These are phyloP conservation scores for Syncephalastrum monosporum DNA, from an alignment of 371 early-diverging fungal species.

Conservation along the genomic window DNA sequence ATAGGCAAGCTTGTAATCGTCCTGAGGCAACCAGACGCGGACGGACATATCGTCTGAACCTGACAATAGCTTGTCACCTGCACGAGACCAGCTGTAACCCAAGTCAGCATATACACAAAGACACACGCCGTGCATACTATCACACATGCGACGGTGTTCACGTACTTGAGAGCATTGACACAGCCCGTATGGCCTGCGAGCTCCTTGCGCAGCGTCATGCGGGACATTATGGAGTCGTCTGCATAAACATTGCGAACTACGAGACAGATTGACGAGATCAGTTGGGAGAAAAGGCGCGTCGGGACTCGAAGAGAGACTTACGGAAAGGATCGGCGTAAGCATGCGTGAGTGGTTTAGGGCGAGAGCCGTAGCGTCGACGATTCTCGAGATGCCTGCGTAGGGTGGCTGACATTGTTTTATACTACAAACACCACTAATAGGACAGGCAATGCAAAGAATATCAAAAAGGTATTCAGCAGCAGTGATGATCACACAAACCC, in stretches of 20 bases:
- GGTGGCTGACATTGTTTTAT: slow-evolving; percentile 4
- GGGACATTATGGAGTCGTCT: slow-evolving; percentile 24
- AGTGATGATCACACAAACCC: too few relatives aligned
- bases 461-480: too few relatives aligned
- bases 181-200: slow-evolving; percentile 74
- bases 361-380: slow-evolving; percentile 10
- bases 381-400: slow-evolving; percentile 1
- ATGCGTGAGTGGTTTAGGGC: neutral
- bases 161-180: slow-evolving; percentile 72
- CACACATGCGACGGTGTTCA: slow-evolving; percentile 4
- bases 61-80: slow-evolving; percentile 56
- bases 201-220: slow-evolving; percentile 32
- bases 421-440: slow-evolving; percentile 5
- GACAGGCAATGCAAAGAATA: too few relatives aligned
- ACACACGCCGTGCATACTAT: slow-evolving; percentile 21
- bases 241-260: slow-evolving; percentile 29
- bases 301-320: neutral
- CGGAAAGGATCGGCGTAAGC: slow-evolving; percentile 1
- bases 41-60: slow-evolving; percentile 70
- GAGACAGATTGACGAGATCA: too few relatives aligned
- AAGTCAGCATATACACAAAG: neutral
- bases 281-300: too few relatives aligned
- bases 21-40: slow-evolving; percentile 49
- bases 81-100: slow-evolving; percentile 54
- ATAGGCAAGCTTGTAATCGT: slow-evolving; percentile 24